Evolutionary conservation across 2,329 filamentous ascomycete species (phyloP).

Genomic region (Paecilomyces sp.): DNA sequence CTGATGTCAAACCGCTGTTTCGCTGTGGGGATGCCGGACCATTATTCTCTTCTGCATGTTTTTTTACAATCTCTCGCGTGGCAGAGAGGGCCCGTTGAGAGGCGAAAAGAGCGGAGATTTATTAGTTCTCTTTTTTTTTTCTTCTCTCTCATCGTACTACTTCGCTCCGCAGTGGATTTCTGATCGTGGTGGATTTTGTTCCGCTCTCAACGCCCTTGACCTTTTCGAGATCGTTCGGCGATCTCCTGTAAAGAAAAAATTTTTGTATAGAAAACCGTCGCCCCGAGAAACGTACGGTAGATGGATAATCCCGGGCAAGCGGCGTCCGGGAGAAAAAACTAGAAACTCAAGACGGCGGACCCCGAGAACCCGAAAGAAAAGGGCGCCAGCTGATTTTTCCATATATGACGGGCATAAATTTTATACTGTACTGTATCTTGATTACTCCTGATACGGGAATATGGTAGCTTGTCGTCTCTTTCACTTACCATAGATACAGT

Average conservation of each 20-base stretch:
- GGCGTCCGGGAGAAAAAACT: background rate
- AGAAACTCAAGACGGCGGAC: background rate
- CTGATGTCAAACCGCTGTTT: background rate
- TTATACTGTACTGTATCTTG: background rate
- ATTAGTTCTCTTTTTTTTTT: background rate
- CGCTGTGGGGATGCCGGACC: background rate
- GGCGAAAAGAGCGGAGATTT: background rate
- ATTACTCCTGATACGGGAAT: background rate
- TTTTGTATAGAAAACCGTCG: background rate
- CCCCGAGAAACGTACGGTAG: background rate
- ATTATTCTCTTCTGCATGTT: background rate
- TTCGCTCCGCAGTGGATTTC: slow-evolving; percentile 15
- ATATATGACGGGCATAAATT: background rate
- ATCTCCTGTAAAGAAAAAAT: background rate
- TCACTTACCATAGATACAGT: too few relatives aligned
- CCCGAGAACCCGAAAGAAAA: background rate
- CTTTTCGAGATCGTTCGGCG: background rate
- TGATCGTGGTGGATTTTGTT: background rate
- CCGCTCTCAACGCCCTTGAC: background rate
- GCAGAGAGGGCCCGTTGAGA: background rate
- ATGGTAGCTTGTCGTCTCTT: background rate
- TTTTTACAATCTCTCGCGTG: background rate
- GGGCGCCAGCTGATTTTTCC: too few relatives aligned
- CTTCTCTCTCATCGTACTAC: background rate
- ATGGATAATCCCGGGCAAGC: background rate